These are phyloP conservation scores for Cordyceps fumosorosea DNA, from an alignment of 2,329 filamentous ascomycete species.

Conservation along the genomic window DNA sequence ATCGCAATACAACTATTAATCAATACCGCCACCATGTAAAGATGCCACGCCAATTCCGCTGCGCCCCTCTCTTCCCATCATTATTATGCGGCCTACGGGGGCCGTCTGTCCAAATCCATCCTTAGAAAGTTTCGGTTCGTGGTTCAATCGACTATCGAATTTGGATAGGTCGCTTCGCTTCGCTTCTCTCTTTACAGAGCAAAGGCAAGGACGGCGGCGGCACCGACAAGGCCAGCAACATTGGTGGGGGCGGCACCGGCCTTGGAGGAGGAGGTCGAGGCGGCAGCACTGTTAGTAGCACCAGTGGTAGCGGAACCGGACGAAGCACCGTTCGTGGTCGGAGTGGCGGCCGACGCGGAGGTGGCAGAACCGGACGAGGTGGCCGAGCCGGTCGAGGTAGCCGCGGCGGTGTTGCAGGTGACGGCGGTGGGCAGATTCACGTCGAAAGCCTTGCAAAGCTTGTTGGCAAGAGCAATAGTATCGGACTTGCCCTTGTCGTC, in stretches of 20 bases:
- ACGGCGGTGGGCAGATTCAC: conserved; percentile 32
- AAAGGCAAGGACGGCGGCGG: conserved; percentile 13
- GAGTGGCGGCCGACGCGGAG: background rate
- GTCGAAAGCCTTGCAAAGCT: conserved; percentile 31
- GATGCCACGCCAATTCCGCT: background rate
- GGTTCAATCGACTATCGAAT: background rate
- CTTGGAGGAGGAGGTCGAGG: conserved; percentile 2
- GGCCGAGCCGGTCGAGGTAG: background rate
- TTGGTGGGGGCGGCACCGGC: conserved; percentile 6
- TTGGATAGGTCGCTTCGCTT: too few species aligned
- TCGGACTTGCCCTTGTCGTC: conserved; percentile 24
- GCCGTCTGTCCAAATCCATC: background rate
- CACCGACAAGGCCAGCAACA: conserved; percentile 12
- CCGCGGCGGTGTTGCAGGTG: conserved; percentile 25
- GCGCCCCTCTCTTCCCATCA: background rate
- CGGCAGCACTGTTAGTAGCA: background rate
- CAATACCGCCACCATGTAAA: background rate
- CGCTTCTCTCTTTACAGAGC: background rate
- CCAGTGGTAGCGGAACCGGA: background rate
- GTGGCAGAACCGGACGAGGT: background rate
- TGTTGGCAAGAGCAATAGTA: conserved; percentile 31
- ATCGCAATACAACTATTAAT: background rate
- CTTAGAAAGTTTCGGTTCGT: background rate
- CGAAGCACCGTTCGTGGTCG: background rate
- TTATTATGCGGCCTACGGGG: background rate